phyloP scores from a whole-genome alignment of 768 basidiomycete species.

The Fomitopsis serialis region DNA sequence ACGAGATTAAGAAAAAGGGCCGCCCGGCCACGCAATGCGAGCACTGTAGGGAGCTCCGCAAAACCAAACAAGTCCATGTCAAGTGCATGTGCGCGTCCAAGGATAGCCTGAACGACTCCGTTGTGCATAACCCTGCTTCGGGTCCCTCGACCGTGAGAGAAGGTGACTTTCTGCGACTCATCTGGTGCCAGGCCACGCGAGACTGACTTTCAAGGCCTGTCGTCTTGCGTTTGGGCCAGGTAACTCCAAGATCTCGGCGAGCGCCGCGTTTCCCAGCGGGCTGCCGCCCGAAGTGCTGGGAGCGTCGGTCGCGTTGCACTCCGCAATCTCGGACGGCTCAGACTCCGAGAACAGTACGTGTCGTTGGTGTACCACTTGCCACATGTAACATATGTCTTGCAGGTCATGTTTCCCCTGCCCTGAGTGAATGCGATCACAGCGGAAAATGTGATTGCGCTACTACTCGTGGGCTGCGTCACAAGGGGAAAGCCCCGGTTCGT shows the following conservation, averaged over 20 bases:
- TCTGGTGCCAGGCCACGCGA: not conserved
- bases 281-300: slow-evolving; percentile 61
- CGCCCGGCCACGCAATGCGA: slow-evolving; percentile 51
- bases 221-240: slow-evolving; percentile 30
- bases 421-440: slow-evolving; percentile 41
- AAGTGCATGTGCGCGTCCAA: slow-evolving; percentile 30
- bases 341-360: slow-evolving; percentile 56
- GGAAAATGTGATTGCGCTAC: slow-evolving; percentile 55
- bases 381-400: not conserved
- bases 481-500: slow-evolving; percentile 4
- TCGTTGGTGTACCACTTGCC: not conserved
- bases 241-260: slow-evolving; percentile 52
- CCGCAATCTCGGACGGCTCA: slow-evolving; percentile 43
- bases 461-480: slow-evolving; percentile 23
- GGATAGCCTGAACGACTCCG: too few species aligned
- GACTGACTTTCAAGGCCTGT: slow-evolving; percentile 41
- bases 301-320: slow-evolving; percentile 60
- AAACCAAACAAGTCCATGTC: slow-evolving; percentile 36
- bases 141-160: not conserved
- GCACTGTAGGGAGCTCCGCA: slow-evolving; percentile 29
- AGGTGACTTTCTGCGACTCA: not conserved
- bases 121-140: not conserved
- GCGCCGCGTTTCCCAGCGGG: slow-evolving; percentile 79
- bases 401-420: slow-evolving; percentile 11
- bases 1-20: slow-evolving; percentile 70